These are phyloP conservation scores for Cyclocybe aegerita DNA, from an alignment of 768 basidiomycete species.

Conservation along the genomic window DNA sequence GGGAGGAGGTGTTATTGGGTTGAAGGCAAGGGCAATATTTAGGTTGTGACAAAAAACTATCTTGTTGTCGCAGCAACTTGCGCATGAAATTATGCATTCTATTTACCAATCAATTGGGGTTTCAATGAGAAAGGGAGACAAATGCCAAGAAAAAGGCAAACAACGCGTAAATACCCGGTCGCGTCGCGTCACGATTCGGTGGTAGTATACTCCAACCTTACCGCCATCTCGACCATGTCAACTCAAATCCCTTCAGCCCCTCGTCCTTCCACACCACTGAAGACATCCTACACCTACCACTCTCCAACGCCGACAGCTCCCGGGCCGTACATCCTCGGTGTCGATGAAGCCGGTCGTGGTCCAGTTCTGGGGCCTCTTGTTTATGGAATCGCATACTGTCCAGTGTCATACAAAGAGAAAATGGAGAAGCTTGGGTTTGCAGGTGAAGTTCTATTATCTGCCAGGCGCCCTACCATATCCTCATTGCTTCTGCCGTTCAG, in stretches of 20 bases:
- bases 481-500: conserved; percentile 35
- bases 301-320: conserved; percentile 64
- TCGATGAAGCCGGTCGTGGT: conserved; percentile 98
- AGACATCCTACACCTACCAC: conserved; percentile 76
- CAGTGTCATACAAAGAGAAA: conserved; percentile 68
- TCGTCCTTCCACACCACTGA: conserved; percentile 55
- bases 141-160: conserved; percentile 2
- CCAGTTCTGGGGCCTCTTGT: conserved; percentile 96
- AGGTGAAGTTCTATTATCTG: conserved; percentile 43
- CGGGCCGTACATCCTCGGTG: conserved; percentile 91
- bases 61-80: no score
- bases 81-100: no score
- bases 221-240: conserved; percentile 4
- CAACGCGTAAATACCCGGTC: conserved; percentile 12
- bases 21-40: conserved; percentile 47
- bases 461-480: not conserved
- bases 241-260: conserved; percentile 54
- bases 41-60: conserved; percentile 27
- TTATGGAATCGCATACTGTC: conserved; percentile 94
- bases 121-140: no score
- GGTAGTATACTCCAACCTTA: not conserved
- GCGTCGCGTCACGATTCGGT: not conserved
- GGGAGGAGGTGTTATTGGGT: conserved; percentile 66
- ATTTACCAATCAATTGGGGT: no score
- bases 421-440: conserved; percentile 87